phyloP scores from a whole-genome alignment of 2,329 filamentous ascomycete species.

The Fusarium sp. region DNA sequence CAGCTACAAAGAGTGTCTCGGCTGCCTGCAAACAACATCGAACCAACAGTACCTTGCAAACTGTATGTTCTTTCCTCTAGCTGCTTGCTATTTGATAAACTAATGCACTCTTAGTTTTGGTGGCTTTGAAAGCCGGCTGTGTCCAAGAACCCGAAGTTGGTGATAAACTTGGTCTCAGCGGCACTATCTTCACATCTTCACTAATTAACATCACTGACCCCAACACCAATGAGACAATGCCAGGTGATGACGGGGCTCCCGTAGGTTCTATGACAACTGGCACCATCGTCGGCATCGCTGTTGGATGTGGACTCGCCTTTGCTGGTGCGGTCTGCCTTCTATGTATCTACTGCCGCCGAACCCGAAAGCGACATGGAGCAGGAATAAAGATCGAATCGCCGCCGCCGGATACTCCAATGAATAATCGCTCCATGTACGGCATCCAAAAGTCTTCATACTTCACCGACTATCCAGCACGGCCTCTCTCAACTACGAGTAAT shows the following conservation, averaged over 20 bases:
- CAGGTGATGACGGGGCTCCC: constrained; percentile 42
- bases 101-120: constrained; percentile 56
- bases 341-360: constrained; percentile 60
- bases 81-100: background rate
- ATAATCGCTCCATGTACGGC: constrained; percentile 3
- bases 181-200: constrained; percentile 56
- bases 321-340: constrained; percentile 59
- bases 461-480: background rate
- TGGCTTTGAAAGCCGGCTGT: constrained; percentile 62
- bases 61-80: constrained; percentile 54
- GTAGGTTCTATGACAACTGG: constrained; percentile 57
- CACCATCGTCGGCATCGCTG: constrained; percentile 66
- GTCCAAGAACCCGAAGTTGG: constrained; percentile 58
- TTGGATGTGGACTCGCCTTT: constrained; percentile 60
- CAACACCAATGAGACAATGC: constrained; percentile 43
- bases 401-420: constrained; percentile 21
- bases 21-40: constrained; percentile 58
- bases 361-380: background rate
- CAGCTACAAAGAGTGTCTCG: constrained; percentile 54
- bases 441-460: constrained; percentile 26
- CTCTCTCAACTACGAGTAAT: background rate
- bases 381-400: constrained; percentile 33
- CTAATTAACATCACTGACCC: constrained; percentile 57
- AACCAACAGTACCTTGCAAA: constrained; percentile 61
- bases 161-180: constrained; percentile 55